Base-by-base conservation (phyloP, 129 eudicot species). In the Gnaphalium uliginosum region DNA sequence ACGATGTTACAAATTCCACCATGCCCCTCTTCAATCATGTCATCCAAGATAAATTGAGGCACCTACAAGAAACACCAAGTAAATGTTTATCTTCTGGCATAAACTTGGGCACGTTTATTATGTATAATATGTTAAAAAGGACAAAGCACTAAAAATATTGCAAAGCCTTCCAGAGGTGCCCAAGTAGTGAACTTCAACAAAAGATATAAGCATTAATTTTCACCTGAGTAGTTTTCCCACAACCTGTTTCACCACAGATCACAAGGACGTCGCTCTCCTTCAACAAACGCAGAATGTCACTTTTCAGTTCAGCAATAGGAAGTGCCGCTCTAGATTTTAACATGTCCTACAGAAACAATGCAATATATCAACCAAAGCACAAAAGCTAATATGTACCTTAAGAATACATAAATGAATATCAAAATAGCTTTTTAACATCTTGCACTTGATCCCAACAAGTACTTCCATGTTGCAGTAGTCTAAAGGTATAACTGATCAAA, bases 201-300 rank as follows among this genome's bases (percentile, higher is more conserved):
- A 66, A 33, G 30, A 58, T 17, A 18, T 50, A 75, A 80, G 63
- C 27, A 62, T 72, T 18, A 71, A 57, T 59, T 63, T 35, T 81
- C 64, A 94, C 98, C 98, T 94, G 98, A 57, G 98, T 94, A 51
- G 98, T 94, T 89, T 94, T 94, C 46, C 98, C 98, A 71, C 93
- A 94, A 51, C 98, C 98, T 57, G 98, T 94, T 79, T 94, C 98
- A 57, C 98, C 98, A 81, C 91, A 94, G 63, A 94, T 84, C 66
- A 94, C 98, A 79, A 94, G 84, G 61, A 89, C 97, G 76, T 94
- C 82, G 25, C 87, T 88, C 80, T 90, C 88, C 82, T 85, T 89
- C 72, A 94, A 80, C 73, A 85, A 81, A 57, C 48, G 78, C 59
- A 94, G 72, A 53, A 94, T 90, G 51, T 90, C 96, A 43, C 76